phyloP scores from a whole-genome alignment of 83 land plant species.

The Picea abies region DNA sequence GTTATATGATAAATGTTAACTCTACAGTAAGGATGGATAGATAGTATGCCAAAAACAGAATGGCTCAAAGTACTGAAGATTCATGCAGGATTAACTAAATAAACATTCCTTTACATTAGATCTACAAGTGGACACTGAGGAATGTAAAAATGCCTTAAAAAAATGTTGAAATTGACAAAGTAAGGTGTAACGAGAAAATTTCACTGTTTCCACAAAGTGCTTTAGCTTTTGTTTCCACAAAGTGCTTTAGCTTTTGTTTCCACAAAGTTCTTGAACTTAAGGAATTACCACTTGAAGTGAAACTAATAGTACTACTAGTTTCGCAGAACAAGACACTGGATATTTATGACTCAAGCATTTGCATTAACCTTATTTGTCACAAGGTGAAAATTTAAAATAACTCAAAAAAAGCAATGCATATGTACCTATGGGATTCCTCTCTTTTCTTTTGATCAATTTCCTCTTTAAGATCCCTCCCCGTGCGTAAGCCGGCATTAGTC shows the following conservation, averaged over 20 bases:
- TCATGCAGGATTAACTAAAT: background rate
- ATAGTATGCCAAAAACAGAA: background rate
- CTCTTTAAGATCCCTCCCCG: constrained; percentile 43
- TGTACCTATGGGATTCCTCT: constrained; percentile 34
- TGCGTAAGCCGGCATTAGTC: constrained; percentile 46
- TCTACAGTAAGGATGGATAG: background rate
- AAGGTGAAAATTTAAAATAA: constrained; percentile 2
- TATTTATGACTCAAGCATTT: background rate
- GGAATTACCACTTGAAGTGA: background rate
- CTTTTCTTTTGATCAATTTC: constrained; percentile 46
- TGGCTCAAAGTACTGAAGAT: background rate
- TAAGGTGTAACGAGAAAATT: background rate
- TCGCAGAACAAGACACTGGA: background rate
- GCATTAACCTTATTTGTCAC: constrained; percentile 3
- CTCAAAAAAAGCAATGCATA: background rate
- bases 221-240: background rate
- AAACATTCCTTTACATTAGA: background rate
- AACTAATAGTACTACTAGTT: background rate
- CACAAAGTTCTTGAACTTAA: background rate
- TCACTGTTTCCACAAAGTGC: background rate
- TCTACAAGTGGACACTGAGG: background rate
- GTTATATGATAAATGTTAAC: background rate
- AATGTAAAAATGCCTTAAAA: background rate
- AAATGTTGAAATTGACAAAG: background rate
- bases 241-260: background rate